phyloP scores from a whole-genome alignment of 345 rosid species.

The Gossypium arboreum region DNA sequence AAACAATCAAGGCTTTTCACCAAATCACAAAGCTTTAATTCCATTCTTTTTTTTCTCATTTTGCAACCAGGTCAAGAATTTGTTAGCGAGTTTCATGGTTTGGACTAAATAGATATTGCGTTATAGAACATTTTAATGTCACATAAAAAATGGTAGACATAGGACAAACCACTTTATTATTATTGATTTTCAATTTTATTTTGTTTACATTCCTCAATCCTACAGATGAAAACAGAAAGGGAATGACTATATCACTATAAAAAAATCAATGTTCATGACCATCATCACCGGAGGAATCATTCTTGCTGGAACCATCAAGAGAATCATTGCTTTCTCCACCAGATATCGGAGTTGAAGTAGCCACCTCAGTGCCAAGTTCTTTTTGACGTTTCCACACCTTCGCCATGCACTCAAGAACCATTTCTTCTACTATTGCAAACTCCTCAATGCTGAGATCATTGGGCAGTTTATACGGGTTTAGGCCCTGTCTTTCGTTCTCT shows the following conservation, averaged over 20 bases:
- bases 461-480: neutral
- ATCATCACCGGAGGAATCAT: neutral
- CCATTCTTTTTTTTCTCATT: neutral
- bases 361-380: neutral
- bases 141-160: neutral
- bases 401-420: neutral
- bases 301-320: neutral
- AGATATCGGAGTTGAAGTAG: neutral
- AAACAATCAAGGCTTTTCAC: neutral
- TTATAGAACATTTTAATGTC: neutral
- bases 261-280: neutral
- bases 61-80: too few species aligned
- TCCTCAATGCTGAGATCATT: slow-evolving; percentile 18
- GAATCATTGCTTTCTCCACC: neutral
- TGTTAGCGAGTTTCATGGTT: too few species aligned
- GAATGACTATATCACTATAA: neutral
- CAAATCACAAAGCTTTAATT: neutral
- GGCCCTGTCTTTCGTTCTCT: neutral
- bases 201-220: neutral
- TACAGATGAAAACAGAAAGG: neutral
- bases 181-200: slow-evolving; percentile 10
- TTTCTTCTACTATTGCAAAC: neutral
- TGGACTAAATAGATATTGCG: neutral
- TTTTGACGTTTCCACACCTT: neutral
- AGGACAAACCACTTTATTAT: neutral